Percentiles rank a stretch among this genome's conserved stretches.
Conservation (phyloP, 768 basidiomycete genomes). For the Leccinum ochraceum region DNA sequence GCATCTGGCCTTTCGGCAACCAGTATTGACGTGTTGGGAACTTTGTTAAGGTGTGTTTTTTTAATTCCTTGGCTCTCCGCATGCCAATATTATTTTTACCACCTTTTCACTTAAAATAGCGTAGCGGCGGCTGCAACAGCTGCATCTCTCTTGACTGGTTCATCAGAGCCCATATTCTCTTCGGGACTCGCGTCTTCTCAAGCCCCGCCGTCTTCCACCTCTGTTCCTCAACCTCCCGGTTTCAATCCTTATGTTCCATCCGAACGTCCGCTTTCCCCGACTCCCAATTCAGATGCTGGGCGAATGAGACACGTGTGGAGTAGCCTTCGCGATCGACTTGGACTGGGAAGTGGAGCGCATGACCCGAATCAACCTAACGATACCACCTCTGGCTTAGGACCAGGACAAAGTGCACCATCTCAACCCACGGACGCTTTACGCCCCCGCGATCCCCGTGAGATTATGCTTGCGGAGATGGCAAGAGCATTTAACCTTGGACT, state of each 20-base stretch:
- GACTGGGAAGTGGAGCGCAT: slow-evolving; percentile 40
- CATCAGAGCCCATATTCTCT: slow-evolving; percentile 63
- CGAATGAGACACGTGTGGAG: slow-evolving; percentile 69
- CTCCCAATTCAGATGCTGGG: slow-evolving; percentile 39
- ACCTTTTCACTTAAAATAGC: slow-evolving; percentile 37
- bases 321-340: slow-evolving; percentile 66
- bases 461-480: slow-evolving; percentile 81
- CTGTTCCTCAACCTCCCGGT: slow-evolving; percentile 14
- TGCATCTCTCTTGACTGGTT: slow-evolving; percentile 77
- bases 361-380: slow-evolving; percentile 16
- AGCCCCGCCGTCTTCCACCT: slow-evolving; percentile 12
- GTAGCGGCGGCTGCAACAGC: slow-evolving; percentile 93
- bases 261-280: slow-evolving; percentile 41
- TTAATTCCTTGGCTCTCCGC: background rate
- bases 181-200: slow-evolving; percentile 50
- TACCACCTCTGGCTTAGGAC: slow-evolving; percentile 2
- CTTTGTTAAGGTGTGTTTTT: slow-evolving; percentile 66
- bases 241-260: slow-evolving; percentile 20
- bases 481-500: slow-evolving; percentile 77
- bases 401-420: slow-evolving; percentile 10
- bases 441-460: slow-evolving; percentile 55
- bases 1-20: slow-evolving; percentile 57
- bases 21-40: slow-evolving; percentile 81
- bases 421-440: slow-evolving; percentile 14
- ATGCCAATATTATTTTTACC: background rate